Percentiles rank a stretch among this genome's conserved stretches.
phyloP scores from a whole-genome alignment of 441 rosid species.

The Populus hybrid region DNA sequence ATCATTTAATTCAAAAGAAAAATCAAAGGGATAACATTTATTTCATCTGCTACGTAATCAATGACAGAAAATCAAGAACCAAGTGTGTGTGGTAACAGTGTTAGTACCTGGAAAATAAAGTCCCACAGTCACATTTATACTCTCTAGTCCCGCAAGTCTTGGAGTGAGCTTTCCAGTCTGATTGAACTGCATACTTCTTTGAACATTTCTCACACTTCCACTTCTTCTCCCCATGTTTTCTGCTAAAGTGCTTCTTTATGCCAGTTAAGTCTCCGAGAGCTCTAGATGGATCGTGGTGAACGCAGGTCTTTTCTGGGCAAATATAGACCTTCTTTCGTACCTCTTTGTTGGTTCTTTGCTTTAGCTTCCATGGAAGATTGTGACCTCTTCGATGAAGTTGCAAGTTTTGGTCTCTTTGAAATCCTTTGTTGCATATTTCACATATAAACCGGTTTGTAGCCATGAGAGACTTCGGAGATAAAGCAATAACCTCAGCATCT shows the following conservation, averaged over 20 bases:
- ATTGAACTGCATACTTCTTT: conserved; percentile 71
- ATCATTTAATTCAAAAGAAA: not conserved
- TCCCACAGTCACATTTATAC: conserved; percentile 71
- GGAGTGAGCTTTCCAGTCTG: conserved; percentile 78
- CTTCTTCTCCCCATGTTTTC: conserved; percentile 75
- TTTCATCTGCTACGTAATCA: conserved; percentile 30
- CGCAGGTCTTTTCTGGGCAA: conserved; percentile 64
- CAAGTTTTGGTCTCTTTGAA: conserved; percentile 72
- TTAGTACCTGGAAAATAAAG: conserved; percentile 58
- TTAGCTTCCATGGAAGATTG: conserved; percentile 71
- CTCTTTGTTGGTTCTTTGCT: conserved; percentile 52
- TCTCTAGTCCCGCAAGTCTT: conserved; percentile 69
- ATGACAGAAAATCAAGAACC: conserved; percentile 14
- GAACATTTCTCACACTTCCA: conserved; percentile 76
- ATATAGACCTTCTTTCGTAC: conserved; percentile 58
- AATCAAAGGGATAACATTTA: conserved; percentile 31
- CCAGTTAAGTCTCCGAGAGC: conserved; percentile 84
- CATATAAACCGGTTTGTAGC: conserved; percentile 69
- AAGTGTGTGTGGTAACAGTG: not conserved
- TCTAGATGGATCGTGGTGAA: conserved; percentile 55
- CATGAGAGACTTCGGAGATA: conserved; percentile 57
- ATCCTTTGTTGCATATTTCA: conserved; percentile 72
- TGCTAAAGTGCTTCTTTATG: conserved; percentile 63
- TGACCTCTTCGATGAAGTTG: conserved; percentile 81
- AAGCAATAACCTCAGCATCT: conserved; percentile 61